A percentile compares a stretch with the other conserved stretches of the same genome.
phyloP scores from a whole-genome alignment of 257 asterid species.

The Solanum appendiculatum region DNA sequence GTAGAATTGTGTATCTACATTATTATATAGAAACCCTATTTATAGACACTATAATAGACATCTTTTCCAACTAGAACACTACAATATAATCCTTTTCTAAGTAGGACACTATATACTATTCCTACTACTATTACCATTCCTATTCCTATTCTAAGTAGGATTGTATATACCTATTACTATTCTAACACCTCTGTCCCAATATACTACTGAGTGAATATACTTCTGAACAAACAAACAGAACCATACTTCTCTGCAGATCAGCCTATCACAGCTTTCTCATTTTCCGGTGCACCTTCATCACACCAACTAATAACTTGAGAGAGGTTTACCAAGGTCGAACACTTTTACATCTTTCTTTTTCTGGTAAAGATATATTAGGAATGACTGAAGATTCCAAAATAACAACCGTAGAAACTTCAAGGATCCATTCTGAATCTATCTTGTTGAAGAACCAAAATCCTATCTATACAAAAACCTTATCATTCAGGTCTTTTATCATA shows the following conservation, averaged over 20 bases:
- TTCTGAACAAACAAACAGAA: background rate
- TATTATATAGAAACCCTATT: no score
- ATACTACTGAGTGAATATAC: background rate
- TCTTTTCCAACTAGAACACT: no score
- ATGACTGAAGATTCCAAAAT: background rate
- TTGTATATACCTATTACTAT: no score
- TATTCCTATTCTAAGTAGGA: no score
- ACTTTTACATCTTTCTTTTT: background rate
- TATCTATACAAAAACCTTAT: background rate
- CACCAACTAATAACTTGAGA: background rate
- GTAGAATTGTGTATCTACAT: no score
- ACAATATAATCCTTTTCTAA: no score
- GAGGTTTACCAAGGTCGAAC: background rate
- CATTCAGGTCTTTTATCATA: background rate
- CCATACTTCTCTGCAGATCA: background rate
- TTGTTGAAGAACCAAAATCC: background rate
- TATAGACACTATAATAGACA: no score
- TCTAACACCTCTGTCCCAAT: background rate
- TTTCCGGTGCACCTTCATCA: background rate
- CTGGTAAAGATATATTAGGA: background rate
- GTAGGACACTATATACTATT: no score
- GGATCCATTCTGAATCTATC: background rate
- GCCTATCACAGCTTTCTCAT: background rate
- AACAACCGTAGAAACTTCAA: background rate
- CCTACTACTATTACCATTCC: no score